Evolutionary conservation across 129 eudicot genomes (phyloP), one percentile per base, ranked within the genome.

Genomic region (Silybum marianum): DNA sequence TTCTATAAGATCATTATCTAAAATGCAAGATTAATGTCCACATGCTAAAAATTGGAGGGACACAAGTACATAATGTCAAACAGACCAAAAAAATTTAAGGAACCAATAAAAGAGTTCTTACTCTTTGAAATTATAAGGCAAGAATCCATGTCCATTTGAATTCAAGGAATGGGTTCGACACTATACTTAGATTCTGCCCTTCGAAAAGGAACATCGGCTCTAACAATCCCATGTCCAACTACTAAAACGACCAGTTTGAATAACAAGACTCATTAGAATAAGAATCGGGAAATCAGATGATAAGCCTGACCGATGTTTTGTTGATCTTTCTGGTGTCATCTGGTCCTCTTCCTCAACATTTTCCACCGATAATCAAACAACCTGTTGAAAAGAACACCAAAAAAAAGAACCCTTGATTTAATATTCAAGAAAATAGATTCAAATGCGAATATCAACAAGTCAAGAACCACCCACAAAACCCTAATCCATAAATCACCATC

Each of bases 261-360:
- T 62, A 72, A 30, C 79, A 78, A 77, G 75, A 78, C 74, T 78
- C 86, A 24, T 26, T 78, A 78, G 86, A 62, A 78, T 74, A 58
- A 73, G 87, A 81, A 87, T 89, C 94, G 23, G 89, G 82, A 24
- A 77, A 3, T 85, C 86, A 76, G 72, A 74, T 90, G 87, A 86
- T 88, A 87, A 90, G 84, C 84, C 28, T 82, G 83, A 78, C 86
- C 86, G 79, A 63, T 72, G 79, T 78, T 83, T 83, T 83, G 87
- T 78, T 92, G 98, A 85, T 89, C 94, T 86, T 92, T 95, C 75
- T 92, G 98, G 77, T 84, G 86, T 82, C 94, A 92, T 89, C 97
- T 92, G 71, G 84, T 76, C 78, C 97, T 92, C 85, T 92, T 95
- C 85, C 92, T 95, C 93, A 95, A 84, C 97, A 95, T 92, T 85